A percentile compares a stretch with the other conserved stretches of the same genome.
Evolutionary conservation across 192 early-diverging fungal species (phyloP).

Genomic region (Spizellomyces sp.): DNA sequence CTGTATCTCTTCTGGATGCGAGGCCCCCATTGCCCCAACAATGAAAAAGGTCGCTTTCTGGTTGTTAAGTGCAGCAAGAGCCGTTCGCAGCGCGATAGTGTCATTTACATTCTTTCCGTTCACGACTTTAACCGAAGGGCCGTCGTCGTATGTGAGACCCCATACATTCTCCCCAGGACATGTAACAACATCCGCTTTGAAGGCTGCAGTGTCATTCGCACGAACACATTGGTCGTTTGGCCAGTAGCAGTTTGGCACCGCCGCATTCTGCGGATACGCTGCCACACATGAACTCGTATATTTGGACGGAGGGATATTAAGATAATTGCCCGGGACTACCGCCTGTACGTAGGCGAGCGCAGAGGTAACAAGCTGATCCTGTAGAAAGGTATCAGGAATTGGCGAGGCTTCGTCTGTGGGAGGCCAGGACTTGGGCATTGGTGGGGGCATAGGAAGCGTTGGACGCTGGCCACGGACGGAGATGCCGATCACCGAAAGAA

Average conservation of each 20-base stretch:
- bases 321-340: conserved; percentile 2
- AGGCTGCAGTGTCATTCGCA: conserved; percentile 12
- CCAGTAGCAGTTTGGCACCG: not conserved
- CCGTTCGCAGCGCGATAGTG: not conserved
- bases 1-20: conserved; percentile 31
- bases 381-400: conserved; percentile 7
- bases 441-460: no score
- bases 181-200: not conserved
- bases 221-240: conserved; percentile 1
- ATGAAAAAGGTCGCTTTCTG: conserved; percentile 42
- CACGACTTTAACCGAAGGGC: not conserved
- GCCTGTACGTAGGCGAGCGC: conserved; percentile 9
- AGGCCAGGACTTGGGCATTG: conserved; percentile 28
- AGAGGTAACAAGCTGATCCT: conserved; percentile 11
- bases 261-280: not conserved
- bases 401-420: conserved; percentile 22
- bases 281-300: no score
- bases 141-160: conserved; percentile 30
- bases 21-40: conserved; percentile 28
- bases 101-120: no score
- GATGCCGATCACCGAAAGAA: no score
- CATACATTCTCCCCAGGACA: conserved; percentile 19
- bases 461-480: no score
- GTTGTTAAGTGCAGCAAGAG: no score
- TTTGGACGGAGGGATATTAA: conserved; percentile 4